A percentile compares a stretch with the other conserved stretches of the same genome.
These are phyloP conservation scores for Cyclotella kingstonii DNA, from an alignment of 108 stramenopile genomes.

Conservation along the genomic window DNA sequence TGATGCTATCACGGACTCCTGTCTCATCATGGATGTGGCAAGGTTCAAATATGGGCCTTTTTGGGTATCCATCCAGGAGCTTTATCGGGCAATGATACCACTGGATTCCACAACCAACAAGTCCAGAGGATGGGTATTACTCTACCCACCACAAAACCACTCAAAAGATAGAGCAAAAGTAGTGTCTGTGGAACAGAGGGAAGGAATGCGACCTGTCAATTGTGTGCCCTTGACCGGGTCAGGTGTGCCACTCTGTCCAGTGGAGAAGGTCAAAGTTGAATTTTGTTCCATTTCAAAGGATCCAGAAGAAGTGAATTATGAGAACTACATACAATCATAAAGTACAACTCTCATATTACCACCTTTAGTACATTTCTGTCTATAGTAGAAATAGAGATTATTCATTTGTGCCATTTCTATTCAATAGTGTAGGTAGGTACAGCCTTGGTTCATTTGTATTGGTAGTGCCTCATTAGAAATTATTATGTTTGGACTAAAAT, in stretches of 20 bases:
- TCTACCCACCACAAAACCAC: conserved; percentile 57
- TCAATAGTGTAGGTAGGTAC: too few species aligned
- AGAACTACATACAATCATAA: too few species aligned
- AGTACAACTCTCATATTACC: too few species aligned
- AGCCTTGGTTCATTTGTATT: too few species aligned
- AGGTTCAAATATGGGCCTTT: conserved; percentile 85
- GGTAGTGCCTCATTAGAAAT: too few species aligned
- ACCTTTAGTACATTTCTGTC: too few species aligned
- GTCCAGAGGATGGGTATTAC: conserved; percentile 73
- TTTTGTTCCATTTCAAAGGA: conserved; percentile 51
- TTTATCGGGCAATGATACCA: conserved; percentile 61
- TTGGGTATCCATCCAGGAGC: conserved; percentile 72
- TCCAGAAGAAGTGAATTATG: too few species aligned
- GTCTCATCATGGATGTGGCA: conserved; percentile 41
- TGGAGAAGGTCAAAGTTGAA: conserved; percentile 58
- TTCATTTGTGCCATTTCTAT: too few species aligned
- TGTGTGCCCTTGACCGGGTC: conserved; percentile 56
- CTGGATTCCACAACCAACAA: conserved; percentile 50
- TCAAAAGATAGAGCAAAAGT: background rate
- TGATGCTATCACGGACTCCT: conserved; percentile 59
- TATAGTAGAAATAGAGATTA: too few species aligned
- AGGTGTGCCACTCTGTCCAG: conserved; percentile 57
- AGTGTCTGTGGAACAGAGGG: conserved; percentile 25
- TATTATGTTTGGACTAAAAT: too few species aligned
- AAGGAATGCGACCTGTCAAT: conserved; percentile 64